Conservation (phyloP, 345 rosid species). For the Physaria fendleri region DNA sequence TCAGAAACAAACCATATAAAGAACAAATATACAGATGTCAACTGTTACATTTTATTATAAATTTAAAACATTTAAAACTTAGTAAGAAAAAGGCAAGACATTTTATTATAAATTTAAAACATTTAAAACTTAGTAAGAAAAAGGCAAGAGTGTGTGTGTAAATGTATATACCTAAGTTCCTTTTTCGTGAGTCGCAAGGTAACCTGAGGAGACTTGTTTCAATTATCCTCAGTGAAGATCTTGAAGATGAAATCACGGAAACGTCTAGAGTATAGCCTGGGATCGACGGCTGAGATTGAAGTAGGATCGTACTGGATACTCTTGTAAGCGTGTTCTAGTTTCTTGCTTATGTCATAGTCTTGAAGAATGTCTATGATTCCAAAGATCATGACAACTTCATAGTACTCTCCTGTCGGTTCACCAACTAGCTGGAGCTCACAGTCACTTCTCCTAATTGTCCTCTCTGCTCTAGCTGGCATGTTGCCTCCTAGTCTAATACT, state of each 20-base stretch:
- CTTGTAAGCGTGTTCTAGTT: slow-evolving; percentile 89
- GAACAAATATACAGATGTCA: neutral
- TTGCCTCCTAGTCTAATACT: slow-evolving; percentile 61
- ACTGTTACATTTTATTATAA: neutral
- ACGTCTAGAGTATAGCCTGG: slow-evolving; percentile 72
- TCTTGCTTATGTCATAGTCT: slow-evolving; percentile 92
- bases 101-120: too few species aligned
- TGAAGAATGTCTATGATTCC: slow-evolving; percentile 92
- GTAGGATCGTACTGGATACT: slow-evolving; percentile 91
- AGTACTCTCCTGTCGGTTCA: slow-evolving; percentile 74
- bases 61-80: neutral
- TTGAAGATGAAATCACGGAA: slow-evolving; percentile 81
- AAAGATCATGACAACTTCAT: slow-evolving; percentile 76
- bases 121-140: too few species aligned
- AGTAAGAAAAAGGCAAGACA: neutral
- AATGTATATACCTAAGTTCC: slow-evolving; percentile 7
- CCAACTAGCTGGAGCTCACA: slow-evolving; percentile 69
- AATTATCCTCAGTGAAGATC: slow-evolving; percentile 62
- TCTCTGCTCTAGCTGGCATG: slow-evolving; percentile 84
- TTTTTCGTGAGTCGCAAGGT: slow-evolving; percentile 7
- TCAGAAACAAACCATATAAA: neutral
- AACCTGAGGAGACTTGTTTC: slow-evolving; percentile 25
- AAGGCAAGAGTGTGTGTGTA: too few species aligned
- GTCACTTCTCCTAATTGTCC: slow-evolving; percentile 55
- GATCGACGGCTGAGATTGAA: slow-evolving; percentile 89